These are phyloP conservation scores for Tuber melanosporum DNA, from an alignment of 495 filamentous ascomycete species.

Conservation along the genomic window DNA sequence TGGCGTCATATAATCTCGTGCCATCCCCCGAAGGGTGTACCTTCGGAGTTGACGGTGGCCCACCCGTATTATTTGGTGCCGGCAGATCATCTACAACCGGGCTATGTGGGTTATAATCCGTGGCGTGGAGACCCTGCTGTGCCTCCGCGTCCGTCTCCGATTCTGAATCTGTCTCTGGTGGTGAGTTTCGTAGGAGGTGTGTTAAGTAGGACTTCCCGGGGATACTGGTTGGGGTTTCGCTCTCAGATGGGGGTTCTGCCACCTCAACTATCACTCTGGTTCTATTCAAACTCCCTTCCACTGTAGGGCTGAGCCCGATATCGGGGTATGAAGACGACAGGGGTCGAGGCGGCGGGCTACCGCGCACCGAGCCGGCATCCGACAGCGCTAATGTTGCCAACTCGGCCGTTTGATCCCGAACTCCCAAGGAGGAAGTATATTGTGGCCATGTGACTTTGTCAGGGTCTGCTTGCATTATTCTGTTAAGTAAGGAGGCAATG, in stretches of 20 bases:
- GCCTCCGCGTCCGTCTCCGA: not conserved
- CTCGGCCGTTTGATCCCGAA: slow-evolving; percentile 86
- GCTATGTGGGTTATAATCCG: not conserved
- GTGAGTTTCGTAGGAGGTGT: slow-evolving; percentile 39
- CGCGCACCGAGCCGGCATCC: slow-evolving; percentile 45
- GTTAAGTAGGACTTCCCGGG: slow-evolving; percentile 43
- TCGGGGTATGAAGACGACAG: slow-evolving; percentile 27
- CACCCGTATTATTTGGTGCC: slow-evolving; percentile 6
- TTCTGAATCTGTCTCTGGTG: slow-evolving; percentile 21
- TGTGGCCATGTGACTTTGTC: slow-evolving; percentile 36
- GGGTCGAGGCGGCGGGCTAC: slow-evolving; percentile 27
- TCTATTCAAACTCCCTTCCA: slow-evolving; percentile 14
- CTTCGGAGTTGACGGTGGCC: slow-evolving; percentile 23
- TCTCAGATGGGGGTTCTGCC: slow-evolving; percentile 55
- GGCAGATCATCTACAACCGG: slow-evolving; percentile 19
- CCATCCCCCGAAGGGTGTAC: slow-evolving; percentile 21
- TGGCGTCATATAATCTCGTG: slow-evolving; percentile 33
- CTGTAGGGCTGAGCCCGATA: slow-evolving; percentile 7
- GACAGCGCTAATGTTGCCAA: slow-evolving; percentile 81
- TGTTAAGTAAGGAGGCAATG: slow-evolving; percentile 1
- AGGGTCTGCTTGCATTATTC: slow-evolving; percentile 11
- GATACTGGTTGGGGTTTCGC: slow-evolving; percentile 36
- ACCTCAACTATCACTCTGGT: slow-evolving; percentile 54
- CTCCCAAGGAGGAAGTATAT: slow-evolving; percentile 42
- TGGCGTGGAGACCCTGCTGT: not conserved